These are phyloP conservation scores for Neolentinus lepideus DNA, from an alignment of 1,284 basidiomycete species.

Conservation along the genomic window DNA sequence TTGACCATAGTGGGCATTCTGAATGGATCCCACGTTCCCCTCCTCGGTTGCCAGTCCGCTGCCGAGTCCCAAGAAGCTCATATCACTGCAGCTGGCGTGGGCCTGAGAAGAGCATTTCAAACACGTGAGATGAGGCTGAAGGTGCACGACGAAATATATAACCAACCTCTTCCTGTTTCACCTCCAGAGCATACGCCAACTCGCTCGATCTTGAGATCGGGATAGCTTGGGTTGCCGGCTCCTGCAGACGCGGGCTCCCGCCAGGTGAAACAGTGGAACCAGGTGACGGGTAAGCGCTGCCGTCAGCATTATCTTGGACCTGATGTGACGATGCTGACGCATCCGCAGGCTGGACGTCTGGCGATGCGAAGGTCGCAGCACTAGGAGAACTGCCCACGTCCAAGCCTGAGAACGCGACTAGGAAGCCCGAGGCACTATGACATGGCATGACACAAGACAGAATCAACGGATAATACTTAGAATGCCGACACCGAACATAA, in stretches of 20 bases:
- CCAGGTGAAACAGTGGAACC: conserved; percentile 35
- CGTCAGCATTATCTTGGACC: conserved; percentile 11
- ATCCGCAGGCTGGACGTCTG: conserved; percentile 18
- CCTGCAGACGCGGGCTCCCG: conserved; percentile 31
- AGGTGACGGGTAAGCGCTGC: conserved; percentile 25
- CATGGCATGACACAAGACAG: conserved; percentile 6
- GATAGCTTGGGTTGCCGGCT: conserved; percentile 16
- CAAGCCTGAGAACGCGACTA: conserved; percentile 8
- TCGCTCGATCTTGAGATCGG: conserved; percentile 36
- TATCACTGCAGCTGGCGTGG: neutral
- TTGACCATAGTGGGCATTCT: neutral
- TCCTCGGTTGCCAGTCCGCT: neutral
- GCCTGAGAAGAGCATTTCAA: neutral
- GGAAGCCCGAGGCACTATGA: neutral
- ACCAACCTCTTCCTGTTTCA: conserved; percentile 26
- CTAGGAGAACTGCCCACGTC: conserved; percentile 1
- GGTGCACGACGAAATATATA: neutral
- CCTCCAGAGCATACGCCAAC: conserved; percentile 36
- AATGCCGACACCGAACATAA: conserved; percentile 6
- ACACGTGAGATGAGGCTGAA: neutral
- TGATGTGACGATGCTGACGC: conserved; percentile 15
- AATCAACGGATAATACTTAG: conserved; percentile 2
- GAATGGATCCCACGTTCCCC: neutral
- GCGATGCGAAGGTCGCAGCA: conserved; percentile 9
- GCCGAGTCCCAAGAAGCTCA: neutral